A percentile compares a stretch with the other conserved stretches of the same genome.
Conservation (phyloP, 805 yeast species). For the Soucietia sequanensis region DNA sequence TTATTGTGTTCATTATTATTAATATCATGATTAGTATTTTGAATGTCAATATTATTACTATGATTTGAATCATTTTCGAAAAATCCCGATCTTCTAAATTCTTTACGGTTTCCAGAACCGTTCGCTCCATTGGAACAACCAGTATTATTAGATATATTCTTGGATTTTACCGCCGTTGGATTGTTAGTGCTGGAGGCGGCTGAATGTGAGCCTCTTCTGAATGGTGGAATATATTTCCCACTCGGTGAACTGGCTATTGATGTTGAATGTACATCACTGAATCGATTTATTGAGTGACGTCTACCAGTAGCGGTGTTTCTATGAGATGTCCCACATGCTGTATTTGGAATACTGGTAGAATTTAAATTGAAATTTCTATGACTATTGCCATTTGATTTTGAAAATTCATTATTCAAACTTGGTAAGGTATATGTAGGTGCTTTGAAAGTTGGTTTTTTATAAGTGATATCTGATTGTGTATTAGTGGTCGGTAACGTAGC, state of each 20-base stretch:
- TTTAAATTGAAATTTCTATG: not conserved
- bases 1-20: too few species aligned
- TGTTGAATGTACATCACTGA: constrained; percentile 7
- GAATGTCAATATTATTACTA: too few species aligned
- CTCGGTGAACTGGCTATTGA: constrained; percentile 17
- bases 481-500: constrained; percentile 1
- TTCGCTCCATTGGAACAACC: not conserved
- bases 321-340: not conserved
- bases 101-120: constrained; percentile 1
- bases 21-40: too few species aligned
- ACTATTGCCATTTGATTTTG: not conserved
- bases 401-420: not conserved
- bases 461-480: constrained; percentile 6
- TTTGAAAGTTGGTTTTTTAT: constrained; percentile 15
- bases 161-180: not conserved
- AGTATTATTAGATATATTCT: constrained; percentile 1
- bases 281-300: constrained; percentile 10
- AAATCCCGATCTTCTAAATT: constrained; percentile 3
- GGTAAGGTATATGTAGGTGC: constrained; percentile 10
- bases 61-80: too few species aligned
- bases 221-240: constrained; percentile 75
- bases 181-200: constrained; percentile 1
- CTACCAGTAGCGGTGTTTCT: constrained; percentile 4
- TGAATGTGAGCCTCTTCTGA: constrained; percentile 50
- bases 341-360: not conserved